Percentiles rank a stretch among this genome's conserved stretches.
phyloP scores from a whole-genome alignment of 768 basidiomycete species.

The Mycena maculata region DNA sequence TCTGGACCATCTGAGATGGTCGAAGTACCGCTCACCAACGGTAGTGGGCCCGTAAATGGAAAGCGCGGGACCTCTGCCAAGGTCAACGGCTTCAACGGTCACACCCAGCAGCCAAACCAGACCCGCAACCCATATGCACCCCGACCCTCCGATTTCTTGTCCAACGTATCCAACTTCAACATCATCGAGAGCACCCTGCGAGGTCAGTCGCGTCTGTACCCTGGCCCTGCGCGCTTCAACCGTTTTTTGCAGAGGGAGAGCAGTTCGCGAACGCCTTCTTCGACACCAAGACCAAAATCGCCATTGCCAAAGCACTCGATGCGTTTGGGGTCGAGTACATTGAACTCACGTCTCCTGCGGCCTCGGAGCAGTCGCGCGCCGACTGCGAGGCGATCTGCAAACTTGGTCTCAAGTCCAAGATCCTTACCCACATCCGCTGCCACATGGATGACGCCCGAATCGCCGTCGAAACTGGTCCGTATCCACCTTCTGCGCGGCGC shows the following conservation, averaged over 20 bases:
- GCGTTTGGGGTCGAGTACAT: slow-evolving; percentile 99
- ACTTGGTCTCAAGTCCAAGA: slow-evolving; percentile 95
- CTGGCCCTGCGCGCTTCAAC: slow-evolving; percentile 16
- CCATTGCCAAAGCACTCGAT: slow-evolving; percentile 97
- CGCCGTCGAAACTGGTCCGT: slow-evolving; percentile 94
- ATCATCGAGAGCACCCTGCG: slow-evolving; percentile 97
- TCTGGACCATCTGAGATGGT: slow-evolving; percentile 75
- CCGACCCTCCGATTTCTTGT: slow-evolving; percentile 91
- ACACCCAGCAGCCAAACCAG: slow-evolving; percentile 51
- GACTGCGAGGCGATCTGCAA: slow-evolving; percentile 99
- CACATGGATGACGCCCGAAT: slow-evolving; percentile 99
- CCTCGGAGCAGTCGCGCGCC: slow-evolving; percentile 91
- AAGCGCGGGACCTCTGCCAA: slow-evolving; percentile 57
- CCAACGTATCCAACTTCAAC: slow-evolving; percentile 92
- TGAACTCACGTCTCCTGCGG: slow-evolving; percentile 97
- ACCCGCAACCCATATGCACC: slow-evolving; percentile 86
- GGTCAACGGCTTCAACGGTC: slow-evolving; percentile 49
- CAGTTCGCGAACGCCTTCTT: slow-evolving; percentile 99
- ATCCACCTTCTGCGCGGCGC: neutral
- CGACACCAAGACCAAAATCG: slow-evolving; percentile 99
- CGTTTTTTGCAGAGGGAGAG: slow-evolving; percentile 81
- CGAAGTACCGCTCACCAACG: slow-evolving; percentile 66
- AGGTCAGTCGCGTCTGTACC: slow-evolving; percentile 62
- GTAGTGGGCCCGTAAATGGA: slow-evolving; percentile 46
- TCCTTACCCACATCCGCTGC: slow-evolving; percentile 98